These are phyloP conservation scores for Aspergillus tamarii DNA, from an alignment of 2,329 filamentous ascomycete species.

Conservation along the genomic window DNA sequence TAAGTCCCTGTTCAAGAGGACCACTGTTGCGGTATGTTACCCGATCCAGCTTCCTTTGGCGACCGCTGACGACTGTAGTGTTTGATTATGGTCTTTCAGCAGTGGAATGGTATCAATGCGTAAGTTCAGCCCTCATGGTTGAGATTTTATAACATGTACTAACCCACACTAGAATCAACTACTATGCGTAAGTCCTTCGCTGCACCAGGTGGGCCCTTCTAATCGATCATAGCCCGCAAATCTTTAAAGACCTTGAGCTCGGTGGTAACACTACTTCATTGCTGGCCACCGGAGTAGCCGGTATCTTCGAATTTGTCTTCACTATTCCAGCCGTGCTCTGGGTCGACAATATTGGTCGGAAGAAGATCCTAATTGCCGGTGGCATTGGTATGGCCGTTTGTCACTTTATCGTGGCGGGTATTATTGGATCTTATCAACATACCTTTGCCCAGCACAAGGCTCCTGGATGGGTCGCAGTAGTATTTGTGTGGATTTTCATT, in stretches of 20 bases:
- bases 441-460: constrained; percentile 60
- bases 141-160: neutral
- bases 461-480: constrained; percentile 71
- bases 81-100: constrained; percentile 45
- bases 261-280: constrained; percentile 42
- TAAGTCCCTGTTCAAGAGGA: constrained; percentile 41
- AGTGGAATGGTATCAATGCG: constrained; percentile 51
- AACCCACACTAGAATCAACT: constrained; percentile 33
- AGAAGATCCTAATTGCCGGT: constrained; percentile 48
- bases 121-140: constrained; percentile 6
- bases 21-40: constrained; percentile 40
- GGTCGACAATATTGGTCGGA: constrained; percentile 46
- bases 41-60: constrained; percentile 49
- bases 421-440: constrained; percentile 66
- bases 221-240: constrained; percentile 25
- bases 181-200: constrained; percentile 36
- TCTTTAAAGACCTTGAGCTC: constrained; percentile 40
- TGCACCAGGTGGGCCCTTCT: neutral
- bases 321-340: constrained; percentile 47
- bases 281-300: constrained; percentile 45
- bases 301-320: constrained; percentile 44
- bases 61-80: constrained; percentile 64
- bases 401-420: constrained; percentile 72
- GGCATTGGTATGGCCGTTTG: constrained; percentile 71
- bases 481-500: constrained; percentile 68